Evolutionary conservation across 805 yeast genomes (phyloP), one percentile per base, ranked within the genome.

Genomic region (Cyberlindnera subsufficiens): DNA sequence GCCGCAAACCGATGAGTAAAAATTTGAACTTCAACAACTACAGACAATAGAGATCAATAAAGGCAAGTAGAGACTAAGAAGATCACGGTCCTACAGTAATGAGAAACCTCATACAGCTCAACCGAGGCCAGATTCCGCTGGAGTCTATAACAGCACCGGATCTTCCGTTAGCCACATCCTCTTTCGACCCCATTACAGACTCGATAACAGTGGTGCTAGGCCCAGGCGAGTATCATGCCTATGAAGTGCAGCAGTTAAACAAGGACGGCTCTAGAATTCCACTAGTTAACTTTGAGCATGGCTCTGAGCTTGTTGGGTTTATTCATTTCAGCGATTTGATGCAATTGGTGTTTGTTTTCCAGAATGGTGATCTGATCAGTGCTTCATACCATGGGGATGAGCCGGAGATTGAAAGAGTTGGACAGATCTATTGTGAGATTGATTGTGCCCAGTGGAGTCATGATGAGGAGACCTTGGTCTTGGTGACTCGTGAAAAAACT

Each of bases 401-500:
- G 46, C 72, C 75, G 13, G 49, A 60, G 2, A 71, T 82, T 17
- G 89, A 83, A 52, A 82, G 89, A 37, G 90, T 84, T 9, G 98
- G 97, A 0, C 75, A 87, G 17, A 79, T 91, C 22, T 96, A 89
- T 55, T 75, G 72, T 30, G 91, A 90, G 0, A 66, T 91, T 14
- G 55, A 63, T 35, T 80, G 86, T 15, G 90, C 96, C 0, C 54
- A 65, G 17, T 93, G 98, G 98, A 82, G 96, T 11, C 83, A 83
- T 6, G 97, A 93, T 59, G 96, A 90, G 55, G 98, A 93, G 61
- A 76, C 89, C 0, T 66, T 91, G 40, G 78, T 82, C 2, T 51
- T 93, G 16, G 73, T 83, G 14, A 84, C 96, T 0, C 64, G 55
- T 10, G 84, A 79, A 37, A 65, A 71, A 42, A 82, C 78, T 40